Evolutionary conservation across 1,139 yeast species (phyloP).

Genomic region (Suhomyces anneliseae): DNA sequence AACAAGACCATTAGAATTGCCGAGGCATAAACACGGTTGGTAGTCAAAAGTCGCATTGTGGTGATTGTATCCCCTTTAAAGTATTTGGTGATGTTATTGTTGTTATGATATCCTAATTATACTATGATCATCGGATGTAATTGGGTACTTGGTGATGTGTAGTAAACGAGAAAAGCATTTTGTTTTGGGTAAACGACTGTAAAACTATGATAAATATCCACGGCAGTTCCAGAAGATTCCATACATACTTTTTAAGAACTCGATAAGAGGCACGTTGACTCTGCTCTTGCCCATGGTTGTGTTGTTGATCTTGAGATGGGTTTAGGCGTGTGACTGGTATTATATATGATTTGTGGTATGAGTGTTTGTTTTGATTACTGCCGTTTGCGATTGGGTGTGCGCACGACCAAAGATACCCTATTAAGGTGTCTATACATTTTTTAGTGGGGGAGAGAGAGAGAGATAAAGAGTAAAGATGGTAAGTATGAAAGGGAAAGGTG

Average conservation of each 20-base stretch:
- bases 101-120: no score
- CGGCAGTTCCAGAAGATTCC: not conserved
- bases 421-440: not conserved
- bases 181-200: not conserved
- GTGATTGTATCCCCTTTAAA: no score
- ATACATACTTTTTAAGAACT: conserved; percentile 46
- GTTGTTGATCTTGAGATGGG: not conserved
- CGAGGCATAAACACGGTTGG: no score
- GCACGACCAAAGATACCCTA: conserved; percentile 11
- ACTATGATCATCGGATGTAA: no score
- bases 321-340: conserved; percentile 1
- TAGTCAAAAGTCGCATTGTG: no score
- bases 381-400: conserved; percentile 10
- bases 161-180: no score
- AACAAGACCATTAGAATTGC: no score
- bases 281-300: conserved; percentile 22
- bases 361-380: conserved; percentile 13
- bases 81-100: no score
- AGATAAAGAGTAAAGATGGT: conserved; percentile 2
- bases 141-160: no score
- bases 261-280: conserved; percentile 38
- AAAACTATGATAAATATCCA: no score
- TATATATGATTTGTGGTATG: conserved; percentile 7
- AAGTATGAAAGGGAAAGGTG: not conserved
- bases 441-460: not conserved